These are phyloP conservation scores for Hirsutella minnesotensis DNA, from an alignment of 2,329 filamentous ascomycete genomes.

Conservation along the genomic window DNA sequence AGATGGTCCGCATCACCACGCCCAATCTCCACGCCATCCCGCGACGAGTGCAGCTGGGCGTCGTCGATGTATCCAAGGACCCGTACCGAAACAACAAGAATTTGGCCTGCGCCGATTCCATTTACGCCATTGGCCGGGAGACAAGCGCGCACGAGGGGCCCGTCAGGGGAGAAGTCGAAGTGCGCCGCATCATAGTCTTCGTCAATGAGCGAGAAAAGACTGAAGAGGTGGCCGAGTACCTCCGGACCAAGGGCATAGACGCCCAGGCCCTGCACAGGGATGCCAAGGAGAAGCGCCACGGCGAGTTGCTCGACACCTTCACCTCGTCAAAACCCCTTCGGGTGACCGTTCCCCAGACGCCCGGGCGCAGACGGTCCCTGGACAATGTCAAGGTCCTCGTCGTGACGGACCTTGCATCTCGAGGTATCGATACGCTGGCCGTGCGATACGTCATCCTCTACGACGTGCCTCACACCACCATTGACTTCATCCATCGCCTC, in stretches of 20 bases:
- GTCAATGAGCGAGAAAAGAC: slow-evolving; percentile 94
- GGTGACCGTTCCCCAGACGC: slow-evolving; percentile 15
- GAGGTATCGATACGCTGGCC: slow-evolving; percentile 87
- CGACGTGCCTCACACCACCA: slow-evolving; percentile 94
- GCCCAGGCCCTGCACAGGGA: slow-evolving; percentile 79
- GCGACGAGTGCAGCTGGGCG: slow-evolving; percentile 82
- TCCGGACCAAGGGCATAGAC: slow-evolving; percentile 76
- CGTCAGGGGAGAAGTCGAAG: slow-evolving; percentile 44
- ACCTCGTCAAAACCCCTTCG: slow-evolving; percentile 38
- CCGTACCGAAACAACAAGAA: slow-evolving; percentile 89
- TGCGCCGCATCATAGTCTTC: slow-evolving; percentile 86
- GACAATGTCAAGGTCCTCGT: slow-evolving; percentile 83
- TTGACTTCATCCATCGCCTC: slow-evolving; percentile 95
- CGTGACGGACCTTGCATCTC: slow-evolving; percentile 81
- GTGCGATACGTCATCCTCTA: slow-evolving; percentile 89
- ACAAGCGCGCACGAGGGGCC: slow-evolving; percentile 45
- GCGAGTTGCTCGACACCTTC: slow-evolving; percentile 67
- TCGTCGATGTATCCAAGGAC: slow-evolving; percentile 84
- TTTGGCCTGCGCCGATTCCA: slow-evolving; percentile 86
- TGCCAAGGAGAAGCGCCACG: slow-evolving; percentile 63
- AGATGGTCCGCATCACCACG: slow-evolving; percentile 77
- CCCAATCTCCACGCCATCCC: slow-evolving; percentile 95
- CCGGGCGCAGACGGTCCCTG: slow-evolving; percentile 37
- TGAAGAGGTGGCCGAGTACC: slow-evolving; percentile 65
- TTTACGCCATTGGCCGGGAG: slow-evolving; percentile 85